Evolutionary conservation across 495 filamentous ascomycete genomes (phyloP).

Genomic region (Trichoderma virens): DNA sequence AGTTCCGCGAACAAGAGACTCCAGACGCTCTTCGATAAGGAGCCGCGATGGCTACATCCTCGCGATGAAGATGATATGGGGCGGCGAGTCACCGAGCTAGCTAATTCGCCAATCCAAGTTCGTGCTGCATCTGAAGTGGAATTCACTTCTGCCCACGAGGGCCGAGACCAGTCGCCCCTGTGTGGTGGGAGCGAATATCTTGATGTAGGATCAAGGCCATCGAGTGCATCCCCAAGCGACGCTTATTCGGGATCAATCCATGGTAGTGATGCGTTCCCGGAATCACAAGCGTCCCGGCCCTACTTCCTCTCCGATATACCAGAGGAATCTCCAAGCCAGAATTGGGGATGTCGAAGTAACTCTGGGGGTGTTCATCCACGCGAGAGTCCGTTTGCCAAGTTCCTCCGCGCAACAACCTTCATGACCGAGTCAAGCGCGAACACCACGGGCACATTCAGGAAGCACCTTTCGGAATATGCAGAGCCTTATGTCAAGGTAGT

Average conservation of each 20-base stretch:
- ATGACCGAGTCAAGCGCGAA: constrained; percentile 25
- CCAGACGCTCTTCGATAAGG: constrained; percentile 38
- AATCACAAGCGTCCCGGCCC: not conserved
- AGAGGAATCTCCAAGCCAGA: not conserved
- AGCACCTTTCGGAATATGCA: constrained; percentile 19
- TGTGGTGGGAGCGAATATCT: not conserved
- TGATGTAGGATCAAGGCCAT: not conserved
- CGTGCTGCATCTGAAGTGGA: not conserved
- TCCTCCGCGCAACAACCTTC: constrained; percentile 14
- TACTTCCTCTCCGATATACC: not conserved
- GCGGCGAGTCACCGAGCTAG: constrained; percentile 27
- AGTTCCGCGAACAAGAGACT: constrained; percentile 43
- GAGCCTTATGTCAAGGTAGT: constrained; percentile 19
- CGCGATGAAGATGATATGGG: constrained; percentile 36
- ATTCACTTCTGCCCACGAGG: not conserved
- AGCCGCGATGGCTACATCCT: constrained; percentile 38
- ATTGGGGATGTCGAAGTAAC: not conserved
- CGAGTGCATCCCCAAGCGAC: not conserved
- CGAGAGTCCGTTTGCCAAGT: not conserved
- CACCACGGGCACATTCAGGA: constrained; percentile 22
- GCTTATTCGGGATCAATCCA: not conserved
- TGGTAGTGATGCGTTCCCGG: not conserved
- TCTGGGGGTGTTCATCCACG: not conserved
- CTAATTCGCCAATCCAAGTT: constrained; percentile 12
- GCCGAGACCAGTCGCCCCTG: not conserved